Evolutionary conservation across 371 early-diverging fungal genomes (phyloP), one percentile per base, ranked within the genome.

Genomic region (Massospora cicadina): DNA sequence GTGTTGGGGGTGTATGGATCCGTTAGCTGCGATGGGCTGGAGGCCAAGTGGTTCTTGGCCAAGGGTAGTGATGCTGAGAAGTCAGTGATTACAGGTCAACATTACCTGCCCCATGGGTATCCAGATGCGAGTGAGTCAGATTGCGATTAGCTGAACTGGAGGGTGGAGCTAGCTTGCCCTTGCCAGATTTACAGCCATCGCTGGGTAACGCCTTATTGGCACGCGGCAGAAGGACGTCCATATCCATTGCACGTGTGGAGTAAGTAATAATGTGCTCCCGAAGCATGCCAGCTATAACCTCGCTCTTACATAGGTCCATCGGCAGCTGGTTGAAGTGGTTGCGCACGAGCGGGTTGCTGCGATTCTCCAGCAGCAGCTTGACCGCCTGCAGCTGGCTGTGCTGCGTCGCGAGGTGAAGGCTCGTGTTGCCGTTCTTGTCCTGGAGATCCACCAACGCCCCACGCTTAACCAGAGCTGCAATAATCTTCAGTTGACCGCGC

Each of bases 201-300:
- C 5, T 43, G 10, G 17, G 43, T 26, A 26, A 21, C 10, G 57
- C 12, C 57, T 57, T 57, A 3, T 12, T 21, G 57, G 28, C 28
- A 26, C 57, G 57, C 2, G 57, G 57, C 21, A 57, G 57, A 25
- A 57, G 57, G 21, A 25, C 28, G 31, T 60, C 60, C 24, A 60
- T 27, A 7, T 30, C 60, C 24, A 27, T 60, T 3, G 31, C 30
- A 31, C 77, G 2, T 7, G 76, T 54, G 76, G 78, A 0, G 75
- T 76, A 0, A 65, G 68, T 24, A 60, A 78, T 25, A n/a, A 69
- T 5, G 65, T 23, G 1, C 26, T 73, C 3, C 59, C 77, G 58
- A 70, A 71, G 21, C 60, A 61, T 21, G 58, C 79, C 0, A 78
- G 79, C 1, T 77, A 79, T 55, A 32, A 31, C 1, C 30, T 64